Percentiles rank a stretch among this genome's conserved stretches.
Conservation (phyloP, 805 yeast genomes). For the Yamadazyma tumulicola region DNA sequence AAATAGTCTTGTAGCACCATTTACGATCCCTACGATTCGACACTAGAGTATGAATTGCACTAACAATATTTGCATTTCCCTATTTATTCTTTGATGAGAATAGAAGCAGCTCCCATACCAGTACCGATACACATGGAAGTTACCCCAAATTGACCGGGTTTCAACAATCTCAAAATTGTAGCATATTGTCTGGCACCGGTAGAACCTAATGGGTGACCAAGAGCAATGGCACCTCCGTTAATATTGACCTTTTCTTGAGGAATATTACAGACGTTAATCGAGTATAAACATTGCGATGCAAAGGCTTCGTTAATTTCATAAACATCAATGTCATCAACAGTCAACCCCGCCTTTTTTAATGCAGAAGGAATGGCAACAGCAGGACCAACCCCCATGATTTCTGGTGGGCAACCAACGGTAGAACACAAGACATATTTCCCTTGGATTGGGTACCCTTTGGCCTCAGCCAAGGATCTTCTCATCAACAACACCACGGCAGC, state of each 20-base stretch:
- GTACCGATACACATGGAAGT: conserved; percentile 98
- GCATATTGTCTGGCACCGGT: conserved; percentile 89
- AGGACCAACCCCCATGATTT: conserved; percentile 97
- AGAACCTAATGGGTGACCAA: conserved; percentile 79
- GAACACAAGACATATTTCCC: conserved; percentile 80
- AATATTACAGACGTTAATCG: conserved; percentile 62
- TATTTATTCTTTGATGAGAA: conserved; percentile 70
- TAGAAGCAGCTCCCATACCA: conserved; percentile 97
- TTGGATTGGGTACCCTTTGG: conserved; percentile 63
- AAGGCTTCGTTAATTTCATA: conserved; percentile 96
- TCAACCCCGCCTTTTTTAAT: conserved; percentile 57
- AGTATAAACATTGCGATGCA: conserved; percentile 89
- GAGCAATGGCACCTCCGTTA: conserved; percentile 94
- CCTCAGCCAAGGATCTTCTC: conserved; percentile 81
- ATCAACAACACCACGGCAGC: conserved; percentile 86
- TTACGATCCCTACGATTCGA: neutral
- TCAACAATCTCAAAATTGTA: conserved; percentile 76
- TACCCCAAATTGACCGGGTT: conserved; percentile 79
- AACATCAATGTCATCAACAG: conserved; percentile 62
- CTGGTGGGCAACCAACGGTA: conserved; percentile 93
- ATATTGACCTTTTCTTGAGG: conserved; percentile 68
- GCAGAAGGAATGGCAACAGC: conserved; percentile 91
- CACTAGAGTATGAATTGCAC: neutral
- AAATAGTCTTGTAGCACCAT: conserved; percentile 8
- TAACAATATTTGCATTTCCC: neutral